These are phyloP conservation scores for Wickerhamomyces bisporus DNA, from an alignment of 805 yeast species.

Conservation along the genomic window DNA sequence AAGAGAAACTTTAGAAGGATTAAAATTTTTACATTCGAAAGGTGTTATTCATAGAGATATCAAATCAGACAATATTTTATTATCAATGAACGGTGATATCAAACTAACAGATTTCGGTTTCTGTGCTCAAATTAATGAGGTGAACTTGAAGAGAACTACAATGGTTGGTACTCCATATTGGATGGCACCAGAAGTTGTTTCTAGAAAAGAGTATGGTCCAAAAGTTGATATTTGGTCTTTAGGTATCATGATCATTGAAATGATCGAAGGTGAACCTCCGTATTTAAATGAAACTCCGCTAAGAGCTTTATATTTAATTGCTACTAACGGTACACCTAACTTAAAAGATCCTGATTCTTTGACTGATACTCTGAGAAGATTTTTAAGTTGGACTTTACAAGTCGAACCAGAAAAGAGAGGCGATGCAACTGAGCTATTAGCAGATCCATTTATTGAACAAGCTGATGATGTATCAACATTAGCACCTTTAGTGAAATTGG, in stretches of 20 bases:
- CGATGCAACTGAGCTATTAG: slow-evolving; percentile 65
- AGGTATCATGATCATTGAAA: slow-evolving; percentile 97
- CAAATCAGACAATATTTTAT: slow-evolving; percentile 86
- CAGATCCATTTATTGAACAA: slow-evolving; percentile 57
- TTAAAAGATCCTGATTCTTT: slow-evolving; percentile 83
- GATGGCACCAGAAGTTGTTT: slow-evolving; percentile 99
- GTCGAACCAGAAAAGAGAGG: slow-evolving; percentile 82
- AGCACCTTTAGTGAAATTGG: slow-evolving; percentile 71
- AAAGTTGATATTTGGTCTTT: slow-evolving; percentile 97
- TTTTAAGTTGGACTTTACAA: slow-evolving; percentile 72
- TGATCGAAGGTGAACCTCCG: slow-evolving; percentile 99
- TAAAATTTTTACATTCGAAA: slow-evolving; percentile 81
- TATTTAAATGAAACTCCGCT: slow-evolving; percentile 94
- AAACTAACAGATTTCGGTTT: slow-evolving; percentile 95
- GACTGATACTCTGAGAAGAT: slow-evolving; percentile 58
- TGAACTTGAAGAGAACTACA: slow-evolving; percentile 84
- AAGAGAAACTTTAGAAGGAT: slow-evolving; percentile 82
- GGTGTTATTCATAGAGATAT: slow-evolving; percentile 96
- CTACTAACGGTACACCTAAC: slow-evolving; percentile 94
- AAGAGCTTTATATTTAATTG: slow-evolving; percentile 88
- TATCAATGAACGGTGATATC: slow-evolving; percentile 80
- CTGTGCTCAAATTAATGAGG: slow-evolving; percentile 88
- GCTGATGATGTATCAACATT: slow-evolving; percentile 58
- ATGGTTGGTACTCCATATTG: slow-evolving; percentile 99
- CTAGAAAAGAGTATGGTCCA: slow-evolving; percentile 91